Conservation (phyloP, 2,329 filamentous ascomycete species). For the Zymoseptoria pseudotritici region DNA sequence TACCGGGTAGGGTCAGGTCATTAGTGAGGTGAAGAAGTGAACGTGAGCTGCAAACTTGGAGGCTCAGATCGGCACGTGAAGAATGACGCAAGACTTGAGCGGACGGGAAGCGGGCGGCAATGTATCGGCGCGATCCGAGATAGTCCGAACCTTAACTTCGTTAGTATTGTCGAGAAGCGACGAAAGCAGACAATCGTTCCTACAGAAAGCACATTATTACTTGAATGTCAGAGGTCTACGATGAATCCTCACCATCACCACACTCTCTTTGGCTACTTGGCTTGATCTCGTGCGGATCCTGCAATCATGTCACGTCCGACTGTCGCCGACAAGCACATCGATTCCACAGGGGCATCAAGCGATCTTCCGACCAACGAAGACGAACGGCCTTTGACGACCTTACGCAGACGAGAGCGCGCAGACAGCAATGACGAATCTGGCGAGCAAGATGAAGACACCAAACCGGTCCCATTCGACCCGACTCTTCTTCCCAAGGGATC, state of each 20-base stretch:
- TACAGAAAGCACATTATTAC: not conserved
- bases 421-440: not conserved
- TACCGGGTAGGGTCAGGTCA: not conserved
- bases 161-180: not conserved
- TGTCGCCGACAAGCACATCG: not conserved
- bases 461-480: conserved; percentile 19
- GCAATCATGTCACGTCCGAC: not conserved
- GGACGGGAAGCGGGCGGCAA: not conserved
- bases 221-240: not conserved
- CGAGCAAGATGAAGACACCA: conserved; percentile 10
- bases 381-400: not conserved
- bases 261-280: not conserved
- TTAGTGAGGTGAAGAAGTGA: not conserved
- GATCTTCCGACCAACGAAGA: not conserved
- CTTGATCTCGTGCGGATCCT: not conserved
- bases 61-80: not conserved
- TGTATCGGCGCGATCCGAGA: not conserved
- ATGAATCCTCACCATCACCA: not conserved
- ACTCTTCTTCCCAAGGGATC: conserved; percentile 35
- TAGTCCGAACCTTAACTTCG: not conserved
- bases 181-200: not conserved
- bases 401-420: not conserved
- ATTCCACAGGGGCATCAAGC: not conserved
- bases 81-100: not conserved
- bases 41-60: too few species aligned